Conservation (phyloP, 192 early-diverging fungal genomes). For the Dimargaris cristalligena region DNA sequence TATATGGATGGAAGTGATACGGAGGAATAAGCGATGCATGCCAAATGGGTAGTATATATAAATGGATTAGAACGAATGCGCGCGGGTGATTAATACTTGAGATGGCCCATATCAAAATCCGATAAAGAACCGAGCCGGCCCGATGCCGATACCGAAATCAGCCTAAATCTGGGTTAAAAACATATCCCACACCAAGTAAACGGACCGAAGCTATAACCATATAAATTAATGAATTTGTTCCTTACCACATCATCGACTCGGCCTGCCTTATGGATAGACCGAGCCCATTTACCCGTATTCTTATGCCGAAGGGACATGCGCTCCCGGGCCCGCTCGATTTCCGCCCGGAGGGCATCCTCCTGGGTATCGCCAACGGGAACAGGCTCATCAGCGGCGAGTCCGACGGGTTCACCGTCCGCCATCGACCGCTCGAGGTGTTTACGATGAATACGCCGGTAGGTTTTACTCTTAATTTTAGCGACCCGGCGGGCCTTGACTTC, state of each 20-base stretch:
- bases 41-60: no score
- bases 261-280: slow-evolving; percentile 50
- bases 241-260: slow-evolving; percentile 28
- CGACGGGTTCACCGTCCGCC: slow-evolving; percentile 24
- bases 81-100: no score
- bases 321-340: slow-evolving; percentile 71
- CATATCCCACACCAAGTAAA: no score
- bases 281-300: slow-evolving; percentile 94
- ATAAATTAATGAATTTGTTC: no score
- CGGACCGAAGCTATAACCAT: no score
- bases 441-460: slow-evolving; percentile 76
- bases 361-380: slow-evolving; percentile 42
- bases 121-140: no score
- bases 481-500: slow-evolving; percentile 81
- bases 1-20: no score
- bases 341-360: slow-evolving; percentile 48
- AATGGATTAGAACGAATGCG: no score
- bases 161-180: no score
- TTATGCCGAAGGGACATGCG: slow-evolving; percentile 89
- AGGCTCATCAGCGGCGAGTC: slow-evolving; percentile 37
- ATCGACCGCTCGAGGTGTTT: slow-evolving; percentile 50
- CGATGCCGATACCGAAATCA: no score
- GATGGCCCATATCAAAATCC: no score
- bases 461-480: slow-evolving; percentile 96
- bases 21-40: no score